Base-by-base conservation (phyloP, 495 filamentous ascomycete genomes). In the Zalerion maritima region DNA sequence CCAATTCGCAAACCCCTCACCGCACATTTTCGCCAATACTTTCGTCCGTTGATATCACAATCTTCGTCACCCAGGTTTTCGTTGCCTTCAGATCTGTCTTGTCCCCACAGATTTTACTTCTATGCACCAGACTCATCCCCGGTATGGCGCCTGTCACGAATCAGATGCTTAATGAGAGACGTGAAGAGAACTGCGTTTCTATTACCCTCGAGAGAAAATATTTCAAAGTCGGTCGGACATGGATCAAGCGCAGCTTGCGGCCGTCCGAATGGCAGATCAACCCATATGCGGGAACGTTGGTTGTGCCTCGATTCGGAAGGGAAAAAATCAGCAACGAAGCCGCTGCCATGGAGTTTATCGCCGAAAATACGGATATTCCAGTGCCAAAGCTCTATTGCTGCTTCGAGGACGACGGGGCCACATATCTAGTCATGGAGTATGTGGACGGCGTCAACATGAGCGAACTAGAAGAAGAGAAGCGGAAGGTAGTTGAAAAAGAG, bases 21-120 rank as follows among this genome's bases (percentile, higher is more conserved):
- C n/a, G n/a, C n/a, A n/a, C n/a, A n/a, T n/a, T n/a, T 17, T 18
- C 41, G 11, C 41, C 38, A 20, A 7, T 42, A 47, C 46, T 25
- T 25, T 40, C 15, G 45, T n/a, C n/a, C n/a, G n/a, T n/a, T n/a
- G n/a, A n/a, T n/a, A n/a, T n/a, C n/a, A n/a, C n/a, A n/a, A n/a
- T n/a, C n/a, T n/a, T n/a, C n/a, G n/a, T n/a, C n/a, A n/a, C n/a
- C n/a, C n/a, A n/a, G n/a, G n/a, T n/a, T n/a, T n/a, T n/a, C n/a
- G n/a, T n/a, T n/a, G n/a, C n/a, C n/a, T n/a, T n/a, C n/a, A n/a
- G n/a, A n/a, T n/a, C n/a, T n/a, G n/a, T n/a, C n/a, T n/a, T n/a
- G n/a, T n/a, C n/a, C n/a, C n/a, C n/a, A n/a, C n/a, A n/a, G n/a
- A n/a, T n/a, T n/a, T n/a, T n/a, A n/a, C n/a, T n/a, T n/a, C n/a